Percentiles rank a stretch among this genome's conserved stretches.
Conservation (phyloP, 2,329 filamentous ascomycete genomes). For the Verticillium tricorpus region DNA sequence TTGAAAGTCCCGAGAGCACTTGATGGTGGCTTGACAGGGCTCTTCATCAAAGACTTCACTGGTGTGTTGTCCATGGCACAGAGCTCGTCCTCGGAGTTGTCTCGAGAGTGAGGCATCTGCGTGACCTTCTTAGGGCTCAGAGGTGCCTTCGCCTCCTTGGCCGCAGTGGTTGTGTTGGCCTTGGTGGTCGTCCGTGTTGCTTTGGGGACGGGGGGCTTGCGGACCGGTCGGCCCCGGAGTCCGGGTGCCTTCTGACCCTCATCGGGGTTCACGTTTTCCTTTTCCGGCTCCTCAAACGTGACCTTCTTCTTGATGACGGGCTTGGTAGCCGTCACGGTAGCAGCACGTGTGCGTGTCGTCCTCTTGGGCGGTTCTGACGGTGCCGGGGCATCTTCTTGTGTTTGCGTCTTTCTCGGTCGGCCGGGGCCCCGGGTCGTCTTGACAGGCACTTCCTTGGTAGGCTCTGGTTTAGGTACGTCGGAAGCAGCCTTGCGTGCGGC, state of each 20-base stretch:
- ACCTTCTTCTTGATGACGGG: constrained; percentile 54
- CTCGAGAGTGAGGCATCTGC: constrained; percentile 45
- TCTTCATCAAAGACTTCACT: constrained; percentile 49
- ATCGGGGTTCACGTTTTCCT: constrained; percentile 54
- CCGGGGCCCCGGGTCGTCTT: constrained; percentile 40
- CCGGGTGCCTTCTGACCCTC: constrained; percentile 31
- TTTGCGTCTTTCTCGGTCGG: constrained; percentile 34
- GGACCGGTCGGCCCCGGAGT: constrained; percentile 38
- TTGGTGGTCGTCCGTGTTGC: constrained; percentile 22
- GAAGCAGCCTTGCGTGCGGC: constrained; percentile 20
- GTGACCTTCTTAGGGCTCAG: constrained; percentile 63
- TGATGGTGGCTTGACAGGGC: constrained; percentile 46
- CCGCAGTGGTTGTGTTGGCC: constrained; percentile 17
- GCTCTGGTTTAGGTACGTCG: constrained; percentile 17
- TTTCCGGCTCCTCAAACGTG: constrained; percentile 60
- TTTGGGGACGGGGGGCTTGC: constrained; percentile 32
- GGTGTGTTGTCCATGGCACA: constrained; percentile 46
- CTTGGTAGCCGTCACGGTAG: constrained; percentile 28
- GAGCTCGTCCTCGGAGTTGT: constrained; percentile 57
- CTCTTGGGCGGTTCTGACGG: constrained; percentile 14
- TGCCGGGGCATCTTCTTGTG: constrained; percentile 17
- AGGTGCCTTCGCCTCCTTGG: constrained; percentile 40
- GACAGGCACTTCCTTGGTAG: constrained; percentile 17
- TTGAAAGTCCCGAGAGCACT: constrained; percentile 23
- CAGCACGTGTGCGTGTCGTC: constrained; percentile 20